Evolutionary conservation across 2,329 filamentous ascomycete species (phyloP).

Genomic region (Mollisia scopiformis): DNA sequence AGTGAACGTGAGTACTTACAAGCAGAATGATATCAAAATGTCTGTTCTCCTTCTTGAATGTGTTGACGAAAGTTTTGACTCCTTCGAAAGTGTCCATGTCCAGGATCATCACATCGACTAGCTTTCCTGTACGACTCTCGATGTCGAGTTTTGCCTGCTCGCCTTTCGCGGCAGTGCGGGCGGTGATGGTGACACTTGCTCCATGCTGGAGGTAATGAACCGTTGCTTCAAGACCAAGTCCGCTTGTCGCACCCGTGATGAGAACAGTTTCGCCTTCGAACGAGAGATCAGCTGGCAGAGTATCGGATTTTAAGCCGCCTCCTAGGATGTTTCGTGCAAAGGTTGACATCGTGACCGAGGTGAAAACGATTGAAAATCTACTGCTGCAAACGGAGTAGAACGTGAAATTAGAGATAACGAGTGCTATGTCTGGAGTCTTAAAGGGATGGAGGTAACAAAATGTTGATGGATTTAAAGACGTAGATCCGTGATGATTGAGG

Average conservation of each 20-base stretch:
- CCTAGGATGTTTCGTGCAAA: neutral
- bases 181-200: constrained; percentile 43
- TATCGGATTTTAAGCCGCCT: neutral
- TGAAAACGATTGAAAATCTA: neutral
- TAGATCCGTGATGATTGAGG: too few species aligned
- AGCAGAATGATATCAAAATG: constrained; percentile 17
- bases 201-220: constrained; percentile 41
- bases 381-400: too few species aligned
- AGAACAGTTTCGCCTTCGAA: constrained; percentile 34
- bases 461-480: too few species aligned
- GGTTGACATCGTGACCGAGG: neutral
- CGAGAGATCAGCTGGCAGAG: neutral
- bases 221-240: constrained; percentile 43
- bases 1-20: constrained; percentile 3
- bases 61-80: constrained; percentile 12
- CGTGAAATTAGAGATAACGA: too few species aligned
- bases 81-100: constrained; percentile 19
- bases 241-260: constrained; percentile 43
- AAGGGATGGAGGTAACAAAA: too few species aligned
- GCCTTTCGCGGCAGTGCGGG: constrained; percentile 38
- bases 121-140: constrained; percentile 23
- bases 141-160: constrained; percentile 40
- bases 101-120: constrained; percentile 12
- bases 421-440: too few species aligned
- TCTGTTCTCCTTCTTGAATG: constrained; percentile 3